Evolutionary conservation across 2,329 filamentous ascomycete genomes (phyloP), one percentile per base, ranked within the genome.

Genomic region (Diplodia seriata): DNA sequence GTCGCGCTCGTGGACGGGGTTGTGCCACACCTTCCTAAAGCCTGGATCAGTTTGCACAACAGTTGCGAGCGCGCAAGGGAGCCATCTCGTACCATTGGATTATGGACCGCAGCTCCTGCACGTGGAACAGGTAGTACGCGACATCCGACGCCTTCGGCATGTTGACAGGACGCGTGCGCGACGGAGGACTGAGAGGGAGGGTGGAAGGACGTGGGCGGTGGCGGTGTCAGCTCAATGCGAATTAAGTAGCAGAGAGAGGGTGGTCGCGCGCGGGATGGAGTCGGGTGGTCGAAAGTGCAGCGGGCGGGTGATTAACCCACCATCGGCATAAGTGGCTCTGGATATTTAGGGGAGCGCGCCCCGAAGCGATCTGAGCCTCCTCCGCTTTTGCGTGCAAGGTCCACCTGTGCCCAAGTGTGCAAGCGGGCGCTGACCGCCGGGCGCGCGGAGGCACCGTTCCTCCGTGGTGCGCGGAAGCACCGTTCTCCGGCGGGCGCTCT

Each of bases 11-110:
- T 98, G 93, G 23, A 97, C 93, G 14, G 95, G 91, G 71, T 97
- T 93, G 83, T 98, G 95, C 93, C 94, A 98, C 74, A 97, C 83
- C 83, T 97, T 97, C 93, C 93, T 97, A 66, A 2, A 65, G 38
- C 40, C 61, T 59, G 50, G 8, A 56, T 63, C 57, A 63, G 59
- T 64, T 68, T 63, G 59, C 66, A 43, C 40, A 18, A 47, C 50
- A 47, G 59, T 64, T 61, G 38, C 26, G 51, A 29, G 26, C 31
- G 57, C 57, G 57, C 66, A 49, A 54, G n/a, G 66, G 66, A 62
- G 49, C 23, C 49, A 33, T 33, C 47, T 15, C 83, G 73, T 85
- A 95, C 93, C 93, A 97, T 89, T 97, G 93, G 70, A 97, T 85
- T 71, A 97, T 93, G 56, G 91, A 85, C 76, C 92, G 89, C 78